Evolutionary conservation across 352 stramenopile species (phyloP).

Genomic region (Pythium vanterpoolii): DNA sequence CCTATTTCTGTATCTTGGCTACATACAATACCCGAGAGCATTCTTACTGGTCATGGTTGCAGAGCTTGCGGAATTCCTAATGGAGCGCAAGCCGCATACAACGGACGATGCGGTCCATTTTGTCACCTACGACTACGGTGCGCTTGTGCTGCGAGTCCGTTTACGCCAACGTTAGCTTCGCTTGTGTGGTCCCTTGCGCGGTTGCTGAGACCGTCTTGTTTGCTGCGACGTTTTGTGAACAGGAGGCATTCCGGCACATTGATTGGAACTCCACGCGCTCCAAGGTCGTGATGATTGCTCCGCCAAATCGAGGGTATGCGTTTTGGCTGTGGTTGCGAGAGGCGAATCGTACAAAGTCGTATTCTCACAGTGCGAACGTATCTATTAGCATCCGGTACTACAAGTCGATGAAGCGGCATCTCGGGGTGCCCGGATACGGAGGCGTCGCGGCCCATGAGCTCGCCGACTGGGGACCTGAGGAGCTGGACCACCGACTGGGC

Average conservation of each 20-base stretch:
- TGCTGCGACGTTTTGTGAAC: neutral
- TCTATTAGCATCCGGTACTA: slow-evolving; percentile 54
- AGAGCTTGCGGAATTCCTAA: slow-evolving; percentile 49
- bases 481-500: slow-evolving; percentile 53
- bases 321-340: neutral
- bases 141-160: slow-evolving; percentile 49
- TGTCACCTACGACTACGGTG: slow-evolving; percentile 70
- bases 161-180: neutral
- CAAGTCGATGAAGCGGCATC: slow-evolving; percentile 49
- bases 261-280: slow-evolving; percentile 72
- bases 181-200: neutral
- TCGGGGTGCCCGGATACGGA: slow-evolving; percentile 53
- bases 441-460: slow-evolving; percentile 62
- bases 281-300: slow-evolving; percentile 72
- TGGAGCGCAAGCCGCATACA: slow-evolving; percentile 58
- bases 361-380: neutral
- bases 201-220: neutral
- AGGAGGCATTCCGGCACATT: slow-evolving; percentile 71
- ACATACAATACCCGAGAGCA: too few species aligned
- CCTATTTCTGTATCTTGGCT: neutral
- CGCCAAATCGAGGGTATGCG: slow-evolving; percentile 60
- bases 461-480: slow-evolving; percentile 28
- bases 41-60: neutral
- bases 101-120: slow-evolving; percentile 58
- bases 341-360: neutral